Percentiles rank a stretch among this genome's conserved stretches.
Evolutionary conservation across 129 eudicot species (phyloP).

Genomic region (Helianthus tuberosus): DNA sequence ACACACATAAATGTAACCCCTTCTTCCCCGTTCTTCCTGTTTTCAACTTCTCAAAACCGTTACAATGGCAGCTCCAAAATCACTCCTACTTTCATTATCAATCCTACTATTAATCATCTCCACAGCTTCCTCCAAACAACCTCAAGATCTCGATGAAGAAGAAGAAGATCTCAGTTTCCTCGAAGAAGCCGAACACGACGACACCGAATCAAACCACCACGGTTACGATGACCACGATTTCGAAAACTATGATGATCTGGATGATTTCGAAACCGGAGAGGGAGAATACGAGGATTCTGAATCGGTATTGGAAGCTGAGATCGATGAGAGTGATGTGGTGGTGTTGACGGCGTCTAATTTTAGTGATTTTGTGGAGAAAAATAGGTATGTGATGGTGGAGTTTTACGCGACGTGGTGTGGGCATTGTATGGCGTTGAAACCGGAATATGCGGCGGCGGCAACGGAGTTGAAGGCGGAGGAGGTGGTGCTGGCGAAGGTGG

Average conservation of each 20-base stretch:
- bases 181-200: slow-evolving; percentile 47
- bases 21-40: slow-evolving; percentile 23
- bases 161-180: slow-evolving; percentile 71
- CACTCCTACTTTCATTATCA: slow-evolving; percentile 39
- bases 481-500: slow-evolving; percentile 81
- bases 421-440: slow-evolving; percentile 71
- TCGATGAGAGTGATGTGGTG: slow-evolving; percentile 78
- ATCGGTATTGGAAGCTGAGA: slow-evolving; percentile 24
- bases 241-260: slow-evolving; percentile 51
- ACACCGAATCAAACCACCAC: slow-evolving; percentile 20
- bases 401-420: slow-evolving; percentile 94
- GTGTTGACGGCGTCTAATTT: slow-evolving; percentile 58
- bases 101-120: slow-evolving; percentile 35
- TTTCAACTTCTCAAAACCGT: slow-evolving; percentile 23
- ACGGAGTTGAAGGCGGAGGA: slow-evolving; percentile 61
- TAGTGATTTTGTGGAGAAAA: slow-evolving; percentile 49
- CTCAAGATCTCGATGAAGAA: slow-evolving; percentile 19
- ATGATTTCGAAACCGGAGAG: slow-evolving; percentile 24
- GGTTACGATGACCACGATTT: slow-evolving; percentile 34
- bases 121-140: slow-evolving; percentile 25
- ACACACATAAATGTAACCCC: slow-evolving; percentile 2
- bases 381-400: slow-evolving; percentile 77
- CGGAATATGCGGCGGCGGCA: slow-evolving; percentile 92
- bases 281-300: slow-evolving; percentile 29
- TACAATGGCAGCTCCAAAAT: slow-evolving; percentile 44